Percentiles rank a stretch among this genome's conserved stretches.
These are phyloP conservation scores for Aspergillus sclerotiicarbonarius DNA, from an alignment of 495 filamentous ascomycete genomes.

Conservation along the genomic window DNA sequence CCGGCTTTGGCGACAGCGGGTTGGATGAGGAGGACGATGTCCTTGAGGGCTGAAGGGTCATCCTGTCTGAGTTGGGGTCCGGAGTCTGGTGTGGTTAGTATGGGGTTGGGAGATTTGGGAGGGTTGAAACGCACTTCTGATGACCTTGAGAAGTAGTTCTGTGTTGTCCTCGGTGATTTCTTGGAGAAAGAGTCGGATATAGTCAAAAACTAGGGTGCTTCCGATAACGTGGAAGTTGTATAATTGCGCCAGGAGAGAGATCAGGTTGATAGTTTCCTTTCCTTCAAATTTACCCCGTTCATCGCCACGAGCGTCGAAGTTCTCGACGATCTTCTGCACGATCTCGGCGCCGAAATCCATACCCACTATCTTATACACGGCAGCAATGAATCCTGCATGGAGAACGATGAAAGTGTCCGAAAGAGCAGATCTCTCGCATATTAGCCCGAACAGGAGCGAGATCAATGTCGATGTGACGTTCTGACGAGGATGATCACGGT, in stretches of 20 bases:
- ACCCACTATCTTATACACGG: slow-evolving; percentile 81
- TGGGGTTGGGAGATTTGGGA: not conserved
- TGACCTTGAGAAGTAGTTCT: slow-evolving; percentile 81
- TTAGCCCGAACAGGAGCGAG: slow-evolving; percentile 67
- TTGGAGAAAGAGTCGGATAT: slow-evolving; percentile 71
- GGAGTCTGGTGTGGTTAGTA: slow-evolving; percentile 41
- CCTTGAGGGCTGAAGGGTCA: slow-evolving; percentile 85
- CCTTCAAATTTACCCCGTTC: slow-evolving; percentile 45
- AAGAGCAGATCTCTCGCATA: slow-evolving; percentile 72
- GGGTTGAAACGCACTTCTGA: slow-evolving; percentile 55
- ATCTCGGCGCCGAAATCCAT: slow-evolving; percentile 84
- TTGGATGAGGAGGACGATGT: slow-evolving; percentile 80
- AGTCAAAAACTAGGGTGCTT: slow-evolving; percentile 82
- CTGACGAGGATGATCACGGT: slow-evolving; percentile 74
- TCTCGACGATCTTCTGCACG: slow-evolving; percentile 71
- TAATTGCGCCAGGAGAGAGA: slow-evolving; percentile 79
- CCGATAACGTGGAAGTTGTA: slow-evolving; percentile 91
- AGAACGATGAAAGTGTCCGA: slow-evolving; percentile 88
- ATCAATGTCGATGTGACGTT: slow-evolving; percentile 78
- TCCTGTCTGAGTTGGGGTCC: slow-evolving; percentile 85
- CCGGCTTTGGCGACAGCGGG: slow-evolving; percentile 63
- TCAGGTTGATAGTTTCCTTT: slow-evolving; percentile 76
- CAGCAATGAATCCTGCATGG: slow-evolving; percentile 85
- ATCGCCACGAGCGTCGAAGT: slow-evolving; percentile 50
- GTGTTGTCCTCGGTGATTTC: slow-evolving; percentile 85